Evolutionary conservation across 768 basidiomycete genomes (phyloP).

Genomic region (Mrakia frigida): DNA sequence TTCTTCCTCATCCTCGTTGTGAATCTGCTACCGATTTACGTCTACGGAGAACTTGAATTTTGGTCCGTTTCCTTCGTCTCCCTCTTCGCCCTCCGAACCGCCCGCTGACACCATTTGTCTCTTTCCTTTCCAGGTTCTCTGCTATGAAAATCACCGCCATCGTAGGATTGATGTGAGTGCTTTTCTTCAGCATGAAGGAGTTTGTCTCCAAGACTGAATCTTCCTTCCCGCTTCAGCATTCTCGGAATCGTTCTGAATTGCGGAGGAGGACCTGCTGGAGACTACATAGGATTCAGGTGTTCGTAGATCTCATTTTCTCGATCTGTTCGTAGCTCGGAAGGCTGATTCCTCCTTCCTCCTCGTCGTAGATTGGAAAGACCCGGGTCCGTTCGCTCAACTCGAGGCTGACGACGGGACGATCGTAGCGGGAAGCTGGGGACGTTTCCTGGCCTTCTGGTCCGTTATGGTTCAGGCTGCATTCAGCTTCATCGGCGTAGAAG

Average conservation of each 20-base stretch:
- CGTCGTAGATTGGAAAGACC: slow-evolving; percentile 21
- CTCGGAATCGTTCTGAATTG: slow-evolving; percentile 36
- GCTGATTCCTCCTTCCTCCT: no score
- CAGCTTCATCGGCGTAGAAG: slow-evolving; percentile 31
- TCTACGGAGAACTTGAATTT: slow-evolving; percentile 48
- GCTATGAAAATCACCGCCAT: slow-evolving; percentile 47
- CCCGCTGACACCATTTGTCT: no score
- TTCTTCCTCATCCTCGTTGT: slow-evolving; percentile 42
- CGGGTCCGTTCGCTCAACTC: slow-evolving; percentile 27
- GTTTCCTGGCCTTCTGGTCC: slow-evolving; percentile 48
- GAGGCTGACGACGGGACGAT: slow-evolving; percentile 12
- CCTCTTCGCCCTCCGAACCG: no score
- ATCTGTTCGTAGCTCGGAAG: no score
- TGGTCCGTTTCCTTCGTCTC: neutral
- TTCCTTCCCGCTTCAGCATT: slow-evolving; percentile 26
- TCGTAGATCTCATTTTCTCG: no score
- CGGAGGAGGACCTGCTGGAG: slow-evolving; percentile 34
- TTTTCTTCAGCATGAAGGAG: no score
- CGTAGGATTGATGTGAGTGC: slow-evolving; percentile 40
- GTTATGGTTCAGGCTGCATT: slow-evolving; percentile 36
- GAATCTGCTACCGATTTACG: slow-evolving; percentile 46
- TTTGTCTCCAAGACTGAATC: no score
- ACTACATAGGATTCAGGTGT: slow-evolving; percentile 34
- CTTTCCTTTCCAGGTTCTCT: neutral
- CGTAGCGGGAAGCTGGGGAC: slow-evolving; percentile 33